phyloP scores from a whole-genome alignment of 345 rosid species.

The Gossypium sturtianum region DNA sequence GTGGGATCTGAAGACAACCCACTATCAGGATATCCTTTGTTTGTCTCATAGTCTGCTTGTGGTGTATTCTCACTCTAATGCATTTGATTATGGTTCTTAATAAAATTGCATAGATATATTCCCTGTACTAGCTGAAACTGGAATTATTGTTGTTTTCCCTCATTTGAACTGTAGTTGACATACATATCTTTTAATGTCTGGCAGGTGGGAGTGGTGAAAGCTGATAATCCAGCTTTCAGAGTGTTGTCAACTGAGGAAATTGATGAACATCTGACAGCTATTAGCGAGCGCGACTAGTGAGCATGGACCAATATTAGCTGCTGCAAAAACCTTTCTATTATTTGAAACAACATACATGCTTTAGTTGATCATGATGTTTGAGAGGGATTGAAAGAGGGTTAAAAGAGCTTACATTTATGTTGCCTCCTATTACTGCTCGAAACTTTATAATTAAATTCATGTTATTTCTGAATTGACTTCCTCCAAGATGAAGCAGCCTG shows the following conservation, averaged over 20 bases:
- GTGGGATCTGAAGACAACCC: background rate
- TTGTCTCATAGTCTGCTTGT: background rate
- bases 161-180: background rate
- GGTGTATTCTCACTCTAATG: background rate
- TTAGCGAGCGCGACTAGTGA: conserved; percentile 68
- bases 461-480: background rate
- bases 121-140: background rate
- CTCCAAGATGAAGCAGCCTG: background rate
- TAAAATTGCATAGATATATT: background rate
- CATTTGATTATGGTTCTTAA: background rate
- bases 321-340: background rate
- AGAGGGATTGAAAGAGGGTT: background rate
- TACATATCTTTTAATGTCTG: conserved; percentile 13
- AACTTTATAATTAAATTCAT: background rate
- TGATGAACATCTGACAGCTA: conserved; percentile 77
- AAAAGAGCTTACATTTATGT: background rate
- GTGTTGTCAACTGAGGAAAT: conserved; percentile 62
- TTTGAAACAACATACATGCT: background rate
- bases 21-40: background rate
- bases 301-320: background rate
- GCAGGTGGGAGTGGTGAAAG: conserved; percentile 79
- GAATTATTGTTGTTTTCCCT: background rate
- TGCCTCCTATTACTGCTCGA: background rate
- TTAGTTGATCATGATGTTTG: background rate
- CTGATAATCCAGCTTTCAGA: conserved; percentile 50